These are phyloP conservation scores for Hypoxylon cercidicola DNA, from an alignment of 495 filamentous ascomycete species.

Conservation along the genomic window DNA sequence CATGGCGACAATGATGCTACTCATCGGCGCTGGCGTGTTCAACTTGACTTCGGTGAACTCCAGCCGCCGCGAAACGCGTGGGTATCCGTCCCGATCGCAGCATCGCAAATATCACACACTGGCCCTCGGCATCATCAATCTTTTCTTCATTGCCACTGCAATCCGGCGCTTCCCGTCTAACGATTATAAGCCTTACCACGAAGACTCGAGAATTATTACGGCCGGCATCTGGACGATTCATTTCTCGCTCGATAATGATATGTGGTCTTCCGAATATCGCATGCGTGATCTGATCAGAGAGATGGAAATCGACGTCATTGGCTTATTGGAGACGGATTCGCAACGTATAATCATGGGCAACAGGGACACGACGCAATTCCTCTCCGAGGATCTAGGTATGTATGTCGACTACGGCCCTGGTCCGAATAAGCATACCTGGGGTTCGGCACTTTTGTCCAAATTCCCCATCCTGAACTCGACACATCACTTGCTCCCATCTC, in stretches of 20 bases:
- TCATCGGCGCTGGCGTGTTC: constrained; percentile 88
- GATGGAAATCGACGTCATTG: constrained; percentile 93
- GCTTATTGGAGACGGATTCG: constrained; percentile 90
- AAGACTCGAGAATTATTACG: constrained; percentile 84
- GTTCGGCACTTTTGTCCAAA: constrained; percentile 89
- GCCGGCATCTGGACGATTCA: constrained; percentile 99
- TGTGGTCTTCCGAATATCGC: constrained; percentile 96
- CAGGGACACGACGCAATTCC: constrained; percentile 92
- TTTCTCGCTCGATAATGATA: constrained; percentile 97
- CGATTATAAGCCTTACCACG: constrained; percentile 90
- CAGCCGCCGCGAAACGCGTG: constrained; percentile 31
- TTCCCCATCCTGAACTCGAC: constrained; percentile 98
- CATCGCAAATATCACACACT: constrained; percentile 62
- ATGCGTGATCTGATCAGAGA: constrained; percentile 94
- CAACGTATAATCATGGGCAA: constrained; percentile 99
- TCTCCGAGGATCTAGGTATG: constrained; percentile 97
- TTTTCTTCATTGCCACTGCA: constrained; percentile 81
- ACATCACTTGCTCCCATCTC: constrained; percentile 92
- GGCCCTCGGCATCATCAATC: constrained; percentile 71
- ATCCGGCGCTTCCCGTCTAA: constrained; percentile 96
- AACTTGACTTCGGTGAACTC: constrained; percentile 64
- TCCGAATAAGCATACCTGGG: constrained; percentile 99
- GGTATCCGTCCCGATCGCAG: constrained; percentile 31
- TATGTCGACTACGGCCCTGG: constrained; percentile 98
- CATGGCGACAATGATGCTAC: constrained; percentile 84